Conservation (phyloP, 208 protist species). For the Acanthamoeba royreba region DNA sequence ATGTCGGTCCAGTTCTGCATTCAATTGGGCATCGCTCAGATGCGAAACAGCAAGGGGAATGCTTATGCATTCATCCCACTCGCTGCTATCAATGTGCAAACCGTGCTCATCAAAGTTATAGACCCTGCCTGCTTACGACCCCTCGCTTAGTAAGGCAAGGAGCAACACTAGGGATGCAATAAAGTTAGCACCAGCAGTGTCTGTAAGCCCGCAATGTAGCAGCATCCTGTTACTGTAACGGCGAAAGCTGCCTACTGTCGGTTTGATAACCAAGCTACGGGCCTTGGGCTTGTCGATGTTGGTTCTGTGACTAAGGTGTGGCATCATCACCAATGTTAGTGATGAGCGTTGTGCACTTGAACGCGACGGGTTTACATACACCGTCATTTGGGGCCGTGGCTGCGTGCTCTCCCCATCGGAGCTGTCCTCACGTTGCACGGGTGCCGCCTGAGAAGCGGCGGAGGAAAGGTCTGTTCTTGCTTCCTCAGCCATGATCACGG, state of each 20-base stretch:
- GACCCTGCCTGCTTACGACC: neutral
- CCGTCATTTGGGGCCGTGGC: too few species aligned
- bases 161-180: too few species aligned
- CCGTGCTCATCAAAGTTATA: slow-evolving; percentile 16
- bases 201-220: neutral
- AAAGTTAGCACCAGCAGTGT: neutral
- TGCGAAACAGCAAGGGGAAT: neutral
- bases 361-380: too few species aligned
- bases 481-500: too few species aligned
- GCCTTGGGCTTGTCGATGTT: neutral
- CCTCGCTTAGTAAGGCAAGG: neutral
- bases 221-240: neutral
- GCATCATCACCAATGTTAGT: neutral
- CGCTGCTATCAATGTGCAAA: neutral
- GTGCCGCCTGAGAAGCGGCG: too few species aligned
- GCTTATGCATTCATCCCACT: neutral
- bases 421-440: too few species aligned
- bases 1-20: neutral
- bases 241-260: neutral
- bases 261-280: neutral
- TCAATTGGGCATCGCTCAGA: neutral
- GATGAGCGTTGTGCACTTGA: too few species aligned
- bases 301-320: neutral
- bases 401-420: too few species aligned
- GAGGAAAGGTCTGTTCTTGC: too few species aligned